Conservation (phyloP, 2,329 filamentous ascomycete species). For the Bipolaris cookei region DNA sequence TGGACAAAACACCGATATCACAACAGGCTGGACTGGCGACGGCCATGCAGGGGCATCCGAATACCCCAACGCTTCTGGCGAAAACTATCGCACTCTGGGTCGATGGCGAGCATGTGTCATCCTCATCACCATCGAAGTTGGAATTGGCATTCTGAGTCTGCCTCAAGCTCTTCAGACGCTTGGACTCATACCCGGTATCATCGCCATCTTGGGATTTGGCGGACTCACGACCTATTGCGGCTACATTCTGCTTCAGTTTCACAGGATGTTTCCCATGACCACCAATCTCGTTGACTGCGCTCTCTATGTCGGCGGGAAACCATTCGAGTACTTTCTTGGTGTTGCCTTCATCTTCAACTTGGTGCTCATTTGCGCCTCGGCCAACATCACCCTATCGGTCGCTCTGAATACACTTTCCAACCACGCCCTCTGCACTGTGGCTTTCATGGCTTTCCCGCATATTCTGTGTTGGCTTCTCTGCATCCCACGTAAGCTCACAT, state of each 20-base stretch:
- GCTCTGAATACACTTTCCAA: slow-evolving; percentile 69
- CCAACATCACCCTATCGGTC: slow-evolving; percentile 54
- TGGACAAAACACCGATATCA: slow-evolving; percentile 34
- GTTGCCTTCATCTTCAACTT: slow-evolving; percentile 37
- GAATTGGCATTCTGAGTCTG: slow-evolving; percentile 38
- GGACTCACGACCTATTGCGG: slow-evolving; percentile 37
- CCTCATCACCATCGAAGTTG: slow-evolving; percentile 41
- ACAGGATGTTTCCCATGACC: slow-evolving; percentile 35
- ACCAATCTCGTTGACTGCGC: slow-evolving; percentile 42
- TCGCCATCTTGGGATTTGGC: slow-evolving; percentile 39
- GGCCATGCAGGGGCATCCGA: slow-evolving; percentile 30
- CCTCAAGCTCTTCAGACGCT: slow-evolving; percentile 38
- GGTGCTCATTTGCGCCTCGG: slow-evolving; percentile 37
- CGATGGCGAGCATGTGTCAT: slow-evolving; percentile 41
- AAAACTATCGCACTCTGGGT: slow-evolving; percentile 36
- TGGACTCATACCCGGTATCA: slow-evolving; percentile 40
- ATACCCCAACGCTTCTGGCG: slow-evolving; percentile 26
- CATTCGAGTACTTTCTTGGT: slow-evolving; percentile 35
- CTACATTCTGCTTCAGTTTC: slow-evolving; percentile 37
- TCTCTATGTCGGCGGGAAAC: slow-evolving; percentile 34
- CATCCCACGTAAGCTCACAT: slow-evolving; percentile 66
- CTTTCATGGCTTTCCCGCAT: slow-evolving; percentile 67
- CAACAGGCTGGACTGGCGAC: slow-evolving; percentile 35
- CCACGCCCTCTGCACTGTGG: slow-evolving; percentile 67
- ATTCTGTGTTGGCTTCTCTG: slow-evolving; percentile 66